Evolutionary conservation across 2,329 filamentous ascomycete genomes (phyloP).

Genomic region (Thielaviopsis populi): DNA sequence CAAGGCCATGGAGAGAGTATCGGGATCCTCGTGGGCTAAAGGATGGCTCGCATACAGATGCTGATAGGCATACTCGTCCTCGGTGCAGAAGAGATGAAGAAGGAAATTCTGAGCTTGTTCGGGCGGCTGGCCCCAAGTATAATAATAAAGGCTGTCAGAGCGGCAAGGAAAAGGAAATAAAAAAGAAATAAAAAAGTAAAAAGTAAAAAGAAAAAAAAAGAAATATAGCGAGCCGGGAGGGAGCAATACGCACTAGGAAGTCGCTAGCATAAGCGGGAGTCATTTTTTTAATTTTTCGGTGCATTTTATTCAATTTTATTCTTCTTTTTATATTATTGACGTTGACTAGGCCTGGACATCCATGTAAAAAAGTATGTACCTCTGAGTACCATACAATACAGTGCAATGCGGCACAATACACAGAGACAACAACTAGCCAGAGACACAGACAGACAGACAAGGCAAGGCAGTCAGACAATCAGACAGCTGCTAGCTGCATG

Average conservation of each 20-base stretch:
- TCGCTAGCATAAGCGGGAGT: neutral
- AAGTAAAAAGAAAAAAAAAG: neutral
- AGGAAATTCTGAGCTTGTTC: neutral
- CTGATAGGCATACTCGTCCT: constrained; percentile 2
- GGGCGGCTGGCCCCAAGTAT: neutral
- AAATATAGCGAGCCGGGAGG: neutral
- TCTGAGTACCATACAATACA: no score
- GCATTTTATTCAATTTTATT: neutral
- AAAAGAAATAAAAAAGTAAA: neutral
- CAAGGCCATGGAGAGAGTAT: no score
- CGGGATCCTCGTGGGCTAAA: neutral
- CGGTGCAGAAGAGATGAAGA: neutral
- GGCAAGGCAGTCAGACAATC: no score
- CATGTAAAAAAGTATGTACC: no score
- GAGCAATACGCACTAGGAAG: neutral
- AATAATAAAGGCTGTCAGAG: neutral
- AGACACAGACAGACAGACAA: no score
- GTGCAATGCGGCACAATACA: no score
- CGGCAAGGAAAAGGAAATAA: neutral
- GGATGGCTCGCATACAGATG: no score
- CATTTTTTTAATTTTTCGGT: neutral
- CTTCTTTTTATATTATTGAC: neutral
- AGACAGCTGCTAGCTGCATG: no score
- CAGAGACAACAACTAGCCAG: no score
- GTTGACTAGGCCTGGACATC: neutral